Conservation (phyloP, 305 asterid species). For the Fraxinus greggii region DNA sequence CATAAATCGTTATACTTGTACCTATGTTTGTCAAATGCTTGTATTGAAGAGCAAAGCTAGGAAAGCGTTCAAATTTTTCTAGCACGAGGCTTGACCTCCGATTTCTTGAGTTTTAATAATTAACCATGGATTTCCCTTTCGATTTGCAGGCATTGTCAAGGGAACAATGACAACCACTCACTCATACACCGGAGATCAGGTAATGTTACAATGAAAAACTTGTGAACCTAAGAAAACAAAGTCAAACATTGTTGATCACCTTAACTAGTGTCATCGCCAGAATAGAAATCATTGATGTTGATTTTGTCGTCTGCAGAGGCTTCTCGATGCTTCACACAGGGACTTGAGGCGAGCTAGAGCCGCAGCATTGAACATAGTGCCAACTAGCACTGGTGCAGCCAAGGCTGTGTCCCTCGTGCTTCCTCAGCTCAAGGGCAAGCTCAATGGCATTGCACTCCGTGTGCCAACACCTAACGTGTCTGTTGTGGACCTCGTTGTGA, state of each 20-base stretch:
- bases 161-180: conserved; percentile 98
- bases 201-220: conserved; percentile 18
- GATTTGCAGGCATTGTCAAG: conserved; percentile 76
- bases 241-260: background rate
- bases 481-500: conserved; percentile 82
- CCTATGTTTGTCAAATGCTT: background rate
- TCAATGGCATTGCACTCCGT: conserved; percentile 84
- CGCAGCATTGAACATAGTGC: conserved; percentile 88
- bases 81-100: background rate
- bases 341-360: conserved; percentile 89
- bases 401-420: conserved; percentile 89
- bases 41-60: background rate
- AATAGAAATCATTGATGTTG: background rate
- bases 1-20: background rate
- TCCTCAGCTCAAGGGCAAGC: conserved; percentile 90
- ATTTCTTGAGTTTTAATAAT: background rate
- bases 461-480: conserved; percentile 94
- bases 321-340: conserved; percentile 85
- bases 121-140: background rate
- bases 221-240: background rate
- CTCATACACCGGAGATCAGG: conserved; percentile 99
- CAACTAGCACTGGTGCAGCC: conserved; percentile 93
- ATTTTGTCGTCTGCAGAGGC: conserved; percentile 54
- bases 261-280: background rate
- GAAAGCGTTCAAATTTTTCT: background rate